Evolutionary conservation across 2,329 filamentous ascomycete genomes (phyloP).

Genomic region (Teratosphaeria pseudoeucalypti): DNA sequence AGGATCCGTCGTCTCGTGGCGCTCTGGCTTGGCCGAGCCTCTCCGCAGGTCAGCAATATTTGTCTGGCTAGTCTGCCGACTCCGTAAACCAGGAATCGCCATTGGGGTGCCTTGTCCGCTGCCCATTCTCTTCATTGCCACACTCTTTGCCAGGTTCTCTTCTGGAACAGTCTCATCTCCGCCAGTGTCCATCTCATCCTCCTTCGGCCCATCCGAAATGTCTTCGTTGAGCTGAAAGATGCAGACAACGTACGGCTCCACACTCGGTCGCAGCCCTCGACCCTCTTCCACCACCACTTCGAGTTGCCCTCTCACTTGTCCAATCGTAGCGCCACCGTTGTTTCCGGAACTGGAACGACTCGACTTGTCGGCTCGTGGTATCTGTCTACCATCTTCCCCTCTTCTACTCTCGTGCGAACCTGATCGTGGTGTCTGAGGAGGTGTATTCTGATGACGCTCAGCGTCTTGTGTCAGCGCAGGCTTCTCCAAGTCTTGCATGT

Average conservation of each 20-base stretch:
- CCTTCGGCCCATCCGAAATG: conserved; percentile 75
- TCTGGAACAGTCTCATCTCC: conserved; percentile 38
- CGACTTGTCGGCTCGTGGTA: conserved; percentile 29
- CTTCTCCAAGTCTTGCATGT: conserved; percentile 54
- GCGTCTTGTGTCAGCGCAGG: conserved; percentile 72
- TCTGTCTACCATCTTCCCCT: conserved; percentile 15
- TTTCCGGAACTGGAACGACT: conserved; percentile 25
- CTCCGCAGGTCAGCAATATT: conserved; percentile 56
- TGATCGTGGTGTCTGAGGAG: conserved; percentile 79
- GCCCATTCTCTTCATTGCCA: conserved; percentile 47
- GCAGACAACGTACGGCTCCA: conserved; percentile 88
- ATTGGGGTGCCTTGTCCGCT: conserved; percentile 77
- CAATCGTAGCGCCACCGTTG: conserved; percentile 46
- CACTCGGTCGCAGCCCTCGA: conserved; percentile 67
- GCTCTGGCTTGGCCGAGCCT: conserved; percentile 37
- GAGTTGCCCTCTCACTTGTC: conserved; percentile 72
- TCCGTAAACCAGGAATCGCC: conserved; percentile 85
- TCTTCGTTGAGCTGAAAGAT: conserved; percentile 96
- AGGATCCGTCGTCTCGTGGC: conserved; percentile 65
- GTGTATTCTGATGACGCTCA: conserved; percentile 69
- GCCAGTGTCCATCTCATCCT: conserved; percentile 39
- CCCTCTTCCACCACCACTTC: conserved; percentile 83
- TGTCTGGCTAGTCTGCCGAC: conserved; percentile 91
- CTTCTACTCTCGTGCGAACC: conserved; percentile 54
- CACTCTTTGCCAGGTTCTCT: conserved; percentile 41